Evolutionary conservation across 2,329 filamentous ascomycete species (phyloP).

Genomic region (Fusarium aywerte): DNA sequence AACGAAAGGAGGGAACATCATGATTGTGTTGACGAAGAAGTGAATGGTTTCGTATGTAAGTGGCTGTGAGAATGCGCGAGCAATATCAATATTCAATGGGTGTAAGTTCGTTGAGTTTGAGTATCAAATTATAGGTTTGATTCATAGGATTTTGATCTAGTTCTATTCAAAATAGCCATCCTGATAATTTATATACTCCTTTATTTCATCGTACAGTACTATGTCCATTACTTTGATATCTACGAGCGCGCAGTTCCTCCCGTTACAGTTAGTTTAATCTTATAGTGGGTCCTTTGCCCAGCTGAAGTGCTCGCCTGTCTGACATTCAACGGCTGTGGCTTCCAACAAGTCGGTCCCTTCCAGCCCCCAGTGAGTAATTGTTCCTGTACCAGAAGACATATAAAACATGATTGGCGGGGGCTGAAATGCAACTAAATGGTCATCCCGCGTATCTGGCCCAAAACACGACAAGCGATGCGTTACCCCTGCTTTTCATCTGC

Average conservation of each 20-base stretch:
- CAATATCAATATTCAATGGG: too few relatives aligned
- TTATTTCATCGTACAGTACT: background rate
- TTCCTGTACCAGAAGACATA: background rate
- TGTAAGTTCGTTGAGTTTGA: too few relatives aligned
- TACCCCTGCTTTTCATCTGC: background rate
- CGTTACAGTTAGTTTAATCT: background rate
- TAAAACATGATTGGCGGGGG: background rate
- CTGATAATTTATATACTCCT: background rate
- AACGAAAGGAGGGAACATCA: conserved; percentile 30
- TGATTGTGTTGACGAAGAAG: background rate
- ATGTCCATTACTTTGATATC: background rate
- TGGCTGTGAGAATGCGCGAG: background rate
- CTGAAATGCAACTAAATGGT: background rate
- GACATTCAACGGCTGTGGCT: background rate
- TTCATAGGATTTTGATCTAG: too few relatives aligned
- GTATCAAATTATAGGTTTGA: too few relatives aligned
- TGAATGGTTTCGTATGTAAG: background rate
- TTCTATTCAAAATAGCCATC: too few relatives aligned
- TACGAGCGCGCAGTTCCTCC: background rate
- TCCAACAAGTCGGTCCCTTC: background rate
- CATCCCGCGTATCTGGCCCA: background rate
- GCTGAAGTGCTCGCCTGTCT: conserved; percentile 1
- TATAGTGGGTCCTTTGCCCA: background rate
- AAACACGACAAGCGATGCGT: background rate
- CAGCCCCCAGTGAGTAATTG: background rate